Percentiles rank a stretch among this genome's conserved stretches.
Conservation (phyloP, 1,284 basidiomycete genomes). For the Violaceomyces palustris region DNA sequence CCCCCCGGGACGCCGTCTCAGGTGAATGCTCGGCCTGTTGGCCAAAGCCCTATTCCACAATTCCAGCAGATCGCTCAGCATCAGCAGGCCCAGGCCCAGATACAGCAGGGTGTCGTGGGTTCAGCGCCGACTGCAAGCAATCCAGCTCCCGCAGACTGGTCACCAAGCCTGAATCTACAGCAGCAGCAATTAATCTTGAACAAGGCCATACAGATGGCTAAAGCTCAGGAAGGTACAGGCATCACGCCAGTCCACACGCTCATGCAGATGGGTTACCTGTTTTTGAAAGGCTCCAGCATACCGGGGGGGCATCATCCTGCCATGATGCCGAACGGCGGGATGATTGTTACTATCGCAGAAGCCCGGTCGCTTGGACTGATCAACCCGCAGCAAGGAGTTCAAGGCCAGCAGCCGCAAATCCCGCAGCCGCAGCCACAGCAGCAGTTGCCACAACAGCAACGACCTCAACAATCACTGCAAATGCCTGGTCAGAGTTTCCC, state of each 20-base stretch:
- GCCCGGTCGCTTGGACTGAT: slow-evolving; percentile 39
- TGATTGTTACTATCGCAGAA: slow-evolving; percentile 44
- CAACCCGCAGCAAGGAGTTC: slow-evolving; percentile 21
- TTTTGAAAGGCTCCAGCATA: slow-evolving; percentile 38
- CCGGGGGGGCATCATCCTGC: slow-evolving; percentile 25
- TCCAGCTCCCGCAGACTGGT: slow-evolving; percentile 35
- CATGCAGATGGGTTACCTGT: slow-evolving; percentile 46
- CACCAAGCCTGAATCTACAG: slow-evolving; percentile 30
- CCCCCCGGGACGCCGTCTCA: slow-evolving; percentile 16
- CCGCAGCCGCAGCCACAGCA: slow-evolving; percentile 5
- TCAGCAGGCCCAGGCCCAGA: slow-evolving; percentile 7
- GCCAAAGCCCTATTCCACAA: slow-evolving; percentile 7
- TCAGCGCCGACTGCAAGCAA: no score
- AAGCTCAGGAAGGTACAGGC: slow-evolving; percentile 28
- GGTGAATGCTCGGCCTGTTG: slow-evolving; percentile 19
- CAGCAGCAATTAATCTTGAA: slow-evolving; percentile 43
- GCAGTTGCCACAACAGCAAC: slow-evolving; percentile 5
- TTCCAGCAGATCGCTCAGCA: slow-evolving; percentile 7
- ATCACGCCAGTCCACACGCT: slow-evolving; percentile 38
- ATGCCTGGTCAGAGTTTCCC: no score
- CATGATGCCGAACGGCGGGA: slow-evolving; percentile 34
- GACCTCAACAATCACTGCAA: slow-evolving; percentile 4
- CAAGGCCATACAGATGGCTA: slow-evolving; percentile 34
- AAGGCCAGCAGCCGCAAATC: not conserved
- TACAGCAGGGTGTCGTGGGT: slow-evolving; percentile 22